Evolutionary conservation across 2,329 filamentous ascomycete genomes (phyloP), one percentile per base, ranked within the genome.

Genomic region (Penicillium griseofulvum): DNA sequence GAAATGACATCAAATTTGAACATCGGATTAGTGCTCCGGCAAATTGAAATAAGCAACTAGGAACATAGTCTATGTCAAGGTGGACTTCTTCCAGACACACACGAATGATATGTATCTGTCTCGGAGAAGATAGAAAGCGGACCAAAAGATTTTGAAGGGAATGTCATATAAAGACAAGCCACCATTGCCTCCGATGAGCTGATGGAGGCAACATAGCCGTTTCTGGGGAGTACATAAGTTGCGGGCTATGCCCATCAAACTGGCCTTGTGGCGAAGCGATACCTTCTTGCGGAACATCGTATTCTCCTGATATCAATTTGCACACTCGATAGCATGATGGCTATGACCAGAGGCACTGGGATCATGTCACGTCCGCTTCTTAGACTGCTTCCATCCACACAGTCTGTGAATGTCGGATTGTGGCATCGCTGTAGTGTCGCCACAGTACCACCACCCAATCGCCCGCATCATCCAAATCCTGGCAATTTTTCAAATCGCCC

Each of bases 401-500:
- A 49, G 29, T 49, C 41, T 17, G 43, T 48, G 33, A 45, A 42
- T n/a, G 22, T 57, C 29, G 49, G 51, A 34, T 24, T 45, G n/a
- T 54, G 48, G 54, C 41, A 42, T 48, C 33, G 50, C 14, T 44
- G 48, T 43, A 34, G 55, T 38, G 37, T 53, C 26, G 29, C 64
- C 39, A 62, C 62, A 45, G 63, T 48, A n/a, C 47, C 57, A 49
- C 48, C 61, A 16, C 53, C 36, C 3, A 12, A 22, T 28, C 28
- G 58, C 43, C 57, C 51, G 9, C 61, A 68, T 4, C 61, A 68
- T 33, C 64, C 67, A 1, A 68, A 72, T 49, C 67, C 70, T 24
- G 68, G 69, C n/a, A 74, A 74, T 57, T 71, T 73, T 59, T 62
- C 64, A 49, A 72, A 73, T 52, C 65, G 70, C 9, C 57, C 70